phyloP scores from a whole-genome alignment of 1,139 yeast species.

The Yarrowia galli region DNA sequence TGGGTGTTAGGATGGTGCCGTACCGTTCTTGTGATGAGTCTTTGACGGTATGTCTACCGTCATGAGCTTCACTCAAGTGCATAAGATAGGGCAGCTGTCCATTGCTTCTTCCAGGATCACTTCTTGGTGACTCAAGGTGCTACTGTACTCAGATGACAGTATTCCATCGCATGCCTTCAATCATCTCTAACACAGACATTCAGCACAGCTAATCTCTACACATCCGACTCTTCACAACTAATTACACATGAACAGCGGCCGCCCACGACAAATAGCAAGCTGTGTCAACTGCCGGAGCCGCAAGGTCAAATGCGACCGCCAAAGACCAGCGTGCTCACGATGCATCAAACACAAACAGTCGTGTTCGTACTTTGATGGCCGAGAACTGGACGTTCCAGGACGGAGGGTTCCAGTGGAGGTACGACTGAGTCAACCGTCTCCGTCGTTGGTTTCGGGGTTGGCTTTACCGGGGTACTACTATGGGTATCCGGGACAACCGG shows the following conservation, averaged over 20 bases:
- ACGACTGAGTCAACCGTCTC: slow-evolving; percentile 6
- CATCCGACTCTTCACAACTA: too few relatives aligned
- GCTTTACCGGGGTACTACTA: slow-evolving; percentile 3
- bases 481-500: slow-evolving; percentile 8
- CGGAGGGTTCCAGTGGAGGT: slow-evolving; percentile 13
- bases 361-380: slow-evolving; percentile 20
- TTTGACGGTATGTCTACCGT: too few relatives aligned
- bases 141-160: too few relatives aligned
- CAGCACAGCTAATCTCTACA: too few relatives aligned
- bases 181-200: too few relatives aligned
- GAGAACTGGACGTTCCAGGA: slow-evolving; percentile 21
- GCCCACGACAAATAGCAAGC: slow-evolving; percentile 16
- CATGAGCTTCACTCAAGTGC: too few relatives aligned
- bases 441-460: neutral
- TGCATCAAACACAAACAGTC: slow-evolving; percentile 26
- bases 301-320: slow-evolving; percentile 32
- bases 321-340: slow-evolving; percentile 14
- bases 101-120: too few relatives aligned
- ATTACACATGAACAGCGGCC: slow-evolving; percentile 11
- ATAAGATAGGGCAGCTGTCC: too few relatives aligned
- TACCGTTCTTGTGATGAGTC: too few relatives aligned
- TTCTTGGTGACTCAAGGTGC: too few relatives aligned
- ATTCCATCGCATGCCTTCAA: too few relatives aligned
- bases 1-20: too few relatives aligned
- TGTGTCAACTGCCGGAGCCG: slow-evolving; percentile 37